phyloP scores from a whole-genome alignment of 208 protist genomes.

The Acanthamoeba royreba region DNA sequence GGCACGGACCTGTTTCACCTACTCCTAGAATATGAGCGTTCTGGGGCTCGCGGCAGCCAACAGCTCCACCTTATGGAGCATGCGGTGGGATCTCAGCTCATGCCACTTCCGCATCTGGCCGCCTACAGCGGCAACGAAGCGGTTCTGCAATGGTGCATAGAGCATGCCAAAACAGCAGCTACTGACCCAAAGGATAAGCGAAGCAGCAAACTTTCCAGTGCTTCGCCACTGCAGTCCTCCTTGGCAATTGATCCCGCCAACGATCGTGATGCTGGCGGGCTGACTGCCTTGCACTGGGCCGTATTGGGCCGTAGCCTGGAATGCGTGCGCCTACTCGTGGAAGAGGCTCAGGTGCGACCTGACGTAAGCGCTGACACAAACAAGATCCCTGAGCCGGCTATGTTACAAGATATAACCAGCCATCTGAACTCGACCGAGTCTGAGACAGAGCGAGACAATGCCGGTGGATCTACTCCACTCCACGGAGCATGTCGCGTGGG shows the following conservation, averaged over 20 bases:
- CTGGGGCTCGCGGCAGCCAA: not conserved
- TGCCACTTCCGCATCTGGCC: not conserved
- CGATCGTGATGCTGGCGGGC: not conserved
- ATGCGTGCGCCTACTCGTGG: not conserved
- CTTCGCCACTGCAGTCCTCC: not conserved
- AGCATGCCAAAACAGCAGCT: not conserved
- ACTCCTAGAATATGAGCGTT: not conserved
- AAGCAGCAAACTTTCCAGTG: not conserved
- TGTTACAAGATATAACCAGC: too few species aligned
- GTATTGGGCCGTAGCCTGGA: not conserved
- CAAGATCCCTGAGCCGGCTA: too few species aligned
- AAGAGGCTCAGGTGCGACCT: not conserved
- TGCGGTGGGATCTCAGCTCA: not conserved
- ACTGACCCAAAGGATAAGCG: not conserved
- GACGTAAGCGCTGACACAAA: not conserved
- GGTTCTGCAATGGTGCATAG: not conserved
- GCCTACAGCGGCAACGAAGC: not conserved
- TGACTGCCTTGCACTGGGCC: not conserved
- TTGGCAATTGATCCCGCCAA: not conserved
- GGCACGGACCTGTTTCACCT: not conserved
- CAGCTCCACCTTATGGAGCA: not conserved
- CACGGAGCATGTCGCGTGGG: not conserved
- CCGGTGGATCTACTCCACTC: not conserved
- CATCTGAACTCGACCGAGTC: too few species aligned
- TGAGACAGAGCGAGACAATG: too few species aligned